These are phyloP conservation scores for Phytopythium delawarense DNA, from an alignment of 352 stramenopile species.

Conservation along the genomic window DNA sequence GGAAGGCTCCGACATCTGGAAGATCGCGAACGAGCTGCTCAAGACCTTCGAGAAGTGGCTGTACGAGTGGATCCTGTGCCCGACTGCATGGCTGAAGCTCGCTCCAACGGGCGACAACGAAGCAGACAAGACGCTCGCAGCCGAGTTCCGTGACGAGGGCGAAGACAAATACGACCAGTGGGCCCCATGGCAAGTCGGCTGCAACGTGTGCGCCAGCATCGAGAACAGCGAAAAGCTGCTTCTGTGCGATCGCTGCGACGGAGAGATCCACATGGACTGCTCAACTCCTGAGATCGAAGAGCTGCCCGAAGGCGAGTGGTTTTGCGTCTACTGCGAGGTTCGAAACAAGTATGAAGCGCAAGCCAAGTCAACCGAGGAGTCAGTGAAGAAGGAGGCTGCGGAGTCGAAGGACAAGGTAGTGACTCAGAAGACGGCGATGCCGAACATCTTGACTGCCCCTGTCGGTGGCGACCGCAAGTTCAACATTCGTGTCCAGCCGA, in stretches of 20 bases:
- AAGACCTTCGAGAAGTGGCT: conserved; percentile 85
- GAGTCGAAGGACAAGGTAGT: conserved; percentile 8
- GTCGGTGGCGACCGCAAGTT: conserved; percentile 69
- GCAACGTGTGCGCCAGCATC: conserved; percentile 71
- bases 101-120: conserved; percentile 36
- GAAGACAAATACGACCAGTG: conserved; percentile 70
- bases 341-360: conserved; percentile 44
- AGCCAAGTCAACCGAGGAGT: not conserved
- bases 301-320: conserved; percentile 79
- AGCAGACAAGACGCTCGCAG: conserved; percentile 41
- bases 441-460: conserved; percentile 46
- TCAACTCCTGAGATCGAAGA: conserved; percentile 63
- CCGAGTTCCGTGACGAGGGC: conserved; percentile 58
- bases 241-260: conserved; percentile 84
- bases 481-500: conserved; percentile 42
- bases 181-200: conserved; percentile 75
- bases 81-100: conserved; percentile 79
- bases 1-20: conserved; percentile 77
- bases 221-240: conserved; percentile 75
- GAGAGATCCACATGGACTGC: conserved; percentile 86
- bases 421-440: conserved; percentile 14
- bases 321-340: conserved; percentile 64
- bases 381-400: conserved; percentile 13
- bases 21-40: conserved; percentile 60
- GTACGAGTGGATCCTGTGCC: conserved; percentile 81